Percentiles rank a stretch among this genome's conserved stretches.
These are phyloP conservation scores for Udeniomyces megalosporus DNA, from an alignment of 768 basidiomycete genomes.

Conservation along the genomic window DNA sequence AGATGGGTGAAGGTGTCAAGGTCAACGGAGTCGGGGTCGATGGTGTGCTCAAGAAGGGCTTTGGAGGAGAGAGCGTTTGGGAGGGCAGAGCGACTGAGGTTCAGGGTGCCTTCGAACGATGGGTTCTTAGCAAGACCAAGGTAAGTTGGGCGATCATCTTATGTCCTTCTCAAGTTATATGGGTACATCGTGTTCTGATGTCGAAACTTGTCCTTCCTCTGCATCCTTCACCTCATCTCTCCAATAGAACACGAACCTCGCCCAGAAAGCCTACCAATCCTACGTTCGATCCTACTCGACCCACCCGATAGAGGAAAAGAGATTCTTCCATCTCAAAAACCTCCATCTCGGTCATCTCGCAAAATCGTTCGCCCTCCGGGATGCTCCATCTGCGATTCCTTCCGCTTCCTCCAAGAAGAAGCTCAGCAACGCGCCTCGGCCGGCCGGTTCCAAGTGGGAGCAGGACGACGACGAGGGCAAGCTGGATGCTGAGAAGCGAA, in stretches of 20 bases:
- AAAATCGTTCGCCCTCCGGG: constrained; percentile 28
- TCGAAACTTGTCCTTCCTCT: not conserved
- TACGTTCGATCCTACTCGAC: constrained; percentile 95
- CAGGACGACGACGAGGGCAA: constrained; percentile 31
- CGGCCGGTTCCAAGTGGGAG: constrained; percentile 19
- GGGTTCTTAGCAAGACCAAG: constrained; percentile 60
- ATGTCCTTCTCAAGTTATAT: not conserved
- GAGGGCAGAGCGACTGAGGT: constrained; percentile 88
- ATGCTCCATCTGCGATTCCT: constrained; percentile 52
- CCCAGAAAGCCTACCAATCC: constrained; percentile 73
- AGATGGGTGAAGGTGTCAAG: constrained; percentile 48
- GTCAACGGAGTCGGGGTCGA: constrained; percentile 52
- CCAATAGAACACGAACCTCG: constrained; percentile 52
- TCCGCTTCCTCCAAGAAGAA: constrained; percentile 36
- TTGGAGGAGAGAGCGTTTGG: constrained; percentile 72
- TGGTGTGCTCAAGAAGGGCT: constrained; percentile 56
- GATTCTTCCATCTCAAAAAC: constrained; percentile 88
- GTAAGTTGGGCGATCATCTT: constrained; percentile 35
- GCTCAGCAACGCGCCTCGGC: constrained; percentile 3
- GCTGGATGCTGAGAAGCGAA: constrained; percentile 55
- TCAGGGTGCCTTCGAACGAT: constrained; percentile 83
- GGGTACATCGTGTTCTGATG: not conserved
- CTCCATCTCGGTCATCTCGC: constrained; percentile 74
- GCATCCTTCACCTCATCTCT: not conserved
- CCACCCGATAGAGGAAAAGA: constrained; percentile 85